Base-by-base conservation (phyloP, 352 stramenopile species). In the Globisporangium parvum region DNA sequence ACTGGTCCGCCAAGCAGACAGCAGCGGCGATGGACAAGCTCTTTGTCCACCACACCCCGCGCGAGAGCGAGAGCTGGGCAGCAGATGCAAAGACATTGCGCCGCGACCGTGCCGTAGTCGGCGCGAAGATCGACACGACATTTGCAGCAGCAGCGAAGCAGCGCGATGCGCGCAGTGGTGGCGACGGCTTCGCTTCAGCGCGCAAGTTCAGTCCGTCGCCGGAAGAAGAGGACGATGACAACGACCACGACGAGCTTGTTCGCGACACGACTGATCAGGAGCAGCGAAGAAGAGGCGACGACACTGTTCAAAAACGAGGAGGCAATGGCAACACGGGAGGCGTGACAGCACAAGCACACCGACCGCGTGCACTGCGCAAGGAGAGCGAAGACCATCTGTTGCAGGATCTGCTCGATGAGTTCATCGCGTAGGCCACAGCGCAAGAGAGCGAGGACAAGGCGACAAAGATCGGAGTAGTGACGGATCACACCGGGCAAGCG, bases 391-490 rank as follows among this genome's bases (percentile, higher is more conserved):
- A 78, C 56, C 68, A 70, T 28, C 47, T 85, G 40, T 63, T 90
- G 0, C 80, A 91, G 53, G 80, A 91, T 31, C 40, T 93, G 10
- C 67, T 91, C n/a, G 77, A 90, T 55, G 78, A 91, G 53, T 80
- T 87, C 52, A 62, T 88, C 39, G 73, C 66, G 8, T 60, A 67
- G 51, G 18, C 26, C 39, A 6, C 5, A 18, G 10, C 26, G 18
- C 39, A 21, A 45, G 1, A 2, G 15, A 18, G 39, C 20, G 15
- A 45, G 11, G 31, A 37, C 31, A 12, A 12, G 31, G 1, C 8
- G 14, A 45, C 1, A 1, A 45, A 45, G 39, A 44, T 12, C 12
- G 20, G 39, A 15, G 20, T 12, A 37, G 31, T 37, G 31, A 37
- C 31, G 31, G n/a, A n/a, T n/a, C n/a, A n/a, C n/a, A n/a, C n/a